These are phyloP conservation scores for Hanseniaspora gamundiae DNA, from an alignment of 1,139 yeast species.

Conservation along the genomic window DNA sequence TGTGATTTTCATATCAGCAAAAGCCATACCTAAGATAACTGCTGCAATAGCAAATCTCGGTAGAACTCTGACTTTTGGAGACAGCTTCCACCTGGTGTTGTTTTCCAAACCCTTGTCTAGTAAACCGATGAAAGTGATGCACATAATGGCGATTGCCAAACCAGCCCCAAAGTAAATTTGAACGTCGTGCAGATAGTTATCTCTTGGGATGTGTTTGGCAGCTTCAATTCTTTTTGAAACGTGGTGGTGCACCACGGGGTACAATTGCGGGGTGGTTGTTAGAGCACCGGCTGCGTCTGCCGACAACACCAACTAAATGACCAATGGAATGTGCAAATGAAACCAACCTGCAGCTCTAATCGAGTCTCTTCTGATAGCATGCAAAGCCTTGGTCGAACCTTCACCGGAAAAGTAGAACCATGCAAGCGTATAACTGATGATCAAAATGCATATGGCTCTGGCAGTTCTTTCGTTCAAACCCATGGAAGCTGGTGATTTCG, in stretches of 20 bases:
- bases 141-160: slow-evolving; percentile 2
- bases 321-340: slow-evolving; percentile 40
- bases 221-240: neutral
- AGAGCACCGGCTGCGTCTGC: slow-evolving; percentile 56
- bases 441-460: slow-evolving; percentile 38
- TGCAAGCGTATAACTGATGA: slow-evolving; percentile 39
- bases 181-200: slow-evolving; percentile 1
- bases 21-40: neutral
- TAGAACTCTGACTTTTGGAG: neutral
- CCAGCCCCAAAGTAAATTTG: slow-evolving; percentile 6
- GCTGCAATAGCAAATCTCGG: neutral
- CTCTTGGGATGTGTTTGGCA: neutral
- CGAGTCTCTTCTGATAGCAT: slow-evolving; percentile 42
- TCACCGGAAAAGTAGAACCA: slow-evolving; percentile 49
- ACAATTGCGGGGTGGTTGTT: slow-evolving; percentile 11
- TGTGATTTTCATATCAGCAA: neutral
- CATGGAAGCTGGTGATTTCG: slow-evolving; percentile 23
- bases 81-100: neutral
- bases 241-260: neutral
- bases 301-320: slow-evolving; percentile 39
- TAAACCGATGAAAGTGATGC: slow-evolving; percentile 4
- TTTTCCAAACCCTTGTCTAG: slow-evolving; percentile 3
- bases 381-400: slow-evolving; percentile 37
- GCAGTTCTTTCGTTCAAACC: slow-evolving; percentile 37
- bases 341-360: slow-evolving; percentile 30